These are phyloP conservation scores for Sarocladium strictum DNA, from an alignment of 2,329 filamentous ascomycete genomes.

Conservation along the genomic window DNA sequence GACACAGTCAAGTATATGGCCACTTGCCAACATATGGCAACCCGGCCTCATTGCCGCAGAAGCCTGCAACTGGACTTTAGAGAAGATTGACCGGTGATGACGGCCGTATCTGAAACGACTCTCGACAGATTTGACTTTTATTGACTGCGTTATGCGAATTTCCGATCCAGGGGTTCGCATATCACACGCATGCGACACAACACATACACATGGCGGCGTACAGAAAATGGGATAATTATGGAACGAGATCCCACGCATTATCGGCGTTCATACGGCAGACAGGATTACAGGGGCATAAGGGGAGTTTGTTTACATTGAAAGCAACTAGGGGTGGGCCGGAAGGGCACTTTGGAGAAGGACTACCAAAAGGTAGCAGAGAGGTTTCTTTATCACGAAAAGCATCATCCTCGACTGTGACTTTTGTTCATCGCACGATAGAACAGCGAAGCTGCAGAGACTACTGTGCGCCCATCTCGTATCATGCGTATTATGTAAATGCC, in stretches of 20 bases:
- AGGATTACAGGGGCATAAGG: slow-evolving; percentile 5
- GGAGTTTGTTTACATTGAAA: slow-evolving; percentile 7
- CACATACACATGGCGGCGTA: slow-evolving; percentile 2
- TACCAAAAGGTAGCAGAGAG: neutral
- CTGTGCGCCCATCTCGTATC: too few species aligned
- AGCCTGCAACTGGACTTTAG: slow-evolving; percentile 46
- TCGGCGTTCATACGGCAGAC: slow-evolving; percentile 3
- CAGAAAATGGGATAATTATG: neutral
- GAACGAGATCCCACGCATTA: slow-evolving; percentile 3
- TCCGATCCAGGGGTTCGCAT: neutral
- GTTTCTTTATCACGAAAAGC: neutral
- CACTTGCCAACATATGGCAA: slow-evolving; percentile 54
- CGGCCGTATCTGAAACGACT: neutral
- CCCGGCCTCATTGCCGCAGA: slow-evolving; percentile 53
- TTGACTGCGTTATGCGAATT: neutral
- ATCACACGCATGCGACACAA: neutral
- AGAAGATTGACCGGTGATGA: slow-evolving; percentile 3
- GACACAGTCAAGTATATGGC: slow-evolving; percentile 40
- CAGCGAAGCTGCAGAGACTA: too few species aligned
- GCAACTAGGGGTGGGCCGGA: neutral
- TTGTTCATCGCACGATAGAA: neutral
- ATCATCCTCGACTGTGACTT: neutral
- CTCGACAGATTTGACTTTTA: neutral
- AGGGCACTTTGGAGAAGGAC: neutral
- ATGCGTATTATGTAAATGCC: too few species aligned